Conservation (phyloP, 768 basidiomycete genomes). For the Dentipellis sp. region DNA sequence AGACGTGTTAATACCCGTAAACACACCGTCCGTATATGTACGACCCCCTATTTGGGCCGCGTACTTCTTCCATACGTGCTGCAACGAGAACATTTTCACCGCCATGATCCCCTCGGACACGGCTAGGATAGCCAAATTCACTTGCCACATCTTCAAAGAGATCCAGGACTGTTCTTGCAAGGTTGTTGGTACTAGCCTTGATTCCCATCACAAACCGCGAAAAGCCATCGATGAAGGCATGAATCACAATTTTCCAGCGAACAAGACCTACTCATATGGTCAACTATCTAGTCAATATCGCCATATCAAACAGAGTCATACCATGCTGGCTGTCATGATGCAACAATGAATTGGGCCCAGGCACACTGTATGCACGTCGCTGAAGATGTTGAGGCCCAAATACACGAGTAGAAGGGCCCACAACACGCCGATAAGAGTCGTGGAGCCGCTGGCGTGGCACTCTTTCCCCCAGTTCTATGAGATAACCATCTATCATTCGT, state of each 20-base stretch:
- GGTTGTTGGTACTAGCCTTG: conserved; percentile 20
- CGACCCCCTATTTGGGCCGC: background rate
- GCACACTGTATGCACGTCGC: conserved; percentile 12
- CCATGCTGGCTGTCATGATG: conserved; percentile 24
- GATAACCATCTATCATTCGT: conserved; percentile 12
- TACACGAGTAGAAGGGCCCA: too few species aligned
- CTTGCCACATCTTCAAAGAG: background rate
- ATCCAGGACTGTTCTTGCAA: conserved; percentile 12
- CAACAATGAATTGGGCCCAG: conserved; percentile 16
- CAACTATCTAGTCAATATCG: background rate
- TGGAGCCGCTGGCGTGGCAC: conserved; percentile 2
- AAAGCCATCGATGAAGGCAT: conserved; percentile 21
- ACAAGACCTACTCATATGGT: conserved; percentile 14
- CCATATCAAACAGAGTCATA: background rate
- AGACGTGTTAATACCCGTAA: background rate
- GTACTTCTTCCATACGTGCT: background rate
- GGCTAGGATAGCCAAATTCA: background rate
- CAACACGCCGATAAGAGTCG: too few species aligned
- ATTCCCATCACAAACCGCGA: conserved; percentile 17
- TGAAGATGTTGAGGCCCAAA: conserved; percentile 14
- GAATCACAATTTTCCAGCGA: conserved; percentile 22
- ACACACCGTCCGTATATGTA: background rate
- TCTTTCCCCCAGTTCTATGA: conserved; percentile 7
- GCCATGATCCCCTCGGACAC: background rate
- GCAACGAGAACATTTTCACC: background rate